Percentiles rank a stretch among this genome's conserved stretches.
Evolutionary conservation across 2,329 filamentous ascomycete genomes (phyloP).

Genomic region (Phialophora expanda): DNA sequence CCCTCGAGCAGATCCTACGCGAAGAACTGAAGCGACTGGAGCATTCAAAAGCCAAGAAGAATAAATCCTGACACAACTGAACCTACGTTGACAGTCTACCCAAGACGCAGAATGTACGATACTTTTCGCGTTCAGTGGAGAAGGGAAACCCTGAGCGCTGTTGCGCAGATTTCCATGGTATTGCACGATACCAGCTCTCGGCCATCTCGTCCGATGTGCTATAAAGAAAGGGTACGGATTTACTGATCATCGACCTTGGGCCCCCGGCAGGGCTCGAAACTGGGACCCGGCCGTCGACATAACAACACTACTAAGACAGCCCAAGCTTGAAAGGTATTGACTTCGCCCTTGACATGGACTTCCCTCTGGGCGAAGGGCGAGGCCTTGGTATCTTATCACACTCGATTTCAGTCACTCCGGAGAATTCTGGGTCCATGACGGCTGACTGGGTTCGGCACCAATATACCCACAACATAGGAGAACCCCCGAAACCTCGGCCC

Average conservation of each 20-base stretch:
- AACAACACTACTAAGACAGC: background rate
- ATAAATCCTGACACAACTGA: slow-evolving; percentile 10
- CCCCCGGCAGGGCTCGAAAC: background rate
- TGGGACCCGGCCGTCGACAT: background rate
- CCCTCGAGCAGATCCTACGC: slow-evolving; percentile 73
- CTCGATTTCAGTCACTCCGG: background rate
- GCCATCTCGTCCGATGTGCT: background rate
- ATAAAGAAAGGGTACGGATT: background rate
- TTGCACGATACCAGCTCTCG: background rate
- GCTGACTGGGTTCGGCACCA: background rate
- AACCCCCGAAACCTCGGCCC: background rate
- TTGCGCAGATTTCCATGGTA: background rate
- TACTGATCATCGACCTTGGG: background rate
- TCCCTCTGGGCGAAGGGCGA: background rate
- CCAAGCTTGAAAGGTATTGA: background rate
- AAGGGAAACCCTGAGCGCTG: background rate
- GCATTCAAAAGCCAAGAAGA: slow-evolving; percentile 34
- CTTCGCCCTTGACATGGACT: background rate
- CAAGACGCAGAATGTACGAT: background rate
- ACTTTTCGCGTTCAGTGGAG: background rate
- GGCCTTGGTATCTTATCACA: background rate
- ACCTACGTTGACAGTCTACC: background rate
- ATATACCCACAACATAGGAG: background rate
- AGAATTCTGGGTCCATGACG: background rate
- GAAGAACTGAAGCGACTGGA: slow-evolving; percentile 35